Conservation (phyloP, 73 alveolate species). For the Effrenium voratum region DNA sequence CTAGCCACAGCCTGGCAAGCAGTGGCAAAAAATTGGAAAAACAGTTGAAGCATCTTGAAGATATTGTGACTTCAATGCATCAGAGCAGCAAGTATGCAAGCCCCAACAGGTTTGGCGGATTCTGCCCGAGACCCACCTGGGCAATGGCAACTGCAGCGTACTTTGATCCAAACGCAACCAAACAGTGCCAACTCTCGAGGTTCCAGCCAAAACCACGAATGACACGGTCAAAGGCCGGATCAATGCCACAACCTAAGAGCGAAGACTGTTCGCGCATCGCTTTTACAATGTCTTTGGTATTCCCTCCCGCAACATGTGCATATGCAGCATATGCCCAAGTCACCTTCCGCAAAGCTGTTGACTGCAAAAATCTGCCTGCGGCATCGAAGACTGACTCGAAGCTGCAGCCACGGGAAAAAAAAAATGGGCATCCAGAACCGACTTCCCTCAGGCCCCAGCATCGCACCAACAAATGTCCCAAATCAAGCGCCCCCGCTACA, state of each 20-base stretch:
- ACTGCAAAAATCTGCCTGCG: too few species aligned
- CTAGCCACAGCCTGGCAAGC: slow-evolving; percentile 22
- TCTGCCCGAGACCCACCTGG: slow-evolving; percentile 66
- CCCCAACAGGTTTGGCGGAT: slow-evolving; percentile 55
- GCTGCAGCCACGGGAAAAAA: too few species aligned
- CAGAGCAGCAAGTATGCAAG: slow-evolving; percentile 32
- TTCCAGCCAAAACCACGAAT: slow-evolving; percentile 15
- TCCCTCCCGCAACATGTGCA: too few species aligned
- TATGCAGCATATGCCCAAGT: too few species aligned
- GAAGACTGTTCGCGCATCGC: too few species aligned
- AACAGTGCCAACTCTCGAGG: neutral
- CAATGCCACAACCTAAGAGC: slow-evolving; percentile 75
- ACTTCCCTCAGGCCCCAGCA: too few species aligned
- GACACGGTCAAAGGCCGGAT: slow-evolving; percentile 47
- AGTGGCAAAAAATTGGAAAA: neutral
- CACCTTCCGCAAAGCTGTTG: too few species aligned
- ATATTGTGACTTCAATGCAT: neutral
- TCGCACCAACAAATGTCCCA: too few species aligned
- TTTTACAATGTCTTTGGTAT: too few species aligned
- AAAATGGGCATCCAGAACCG: too few species aligned
- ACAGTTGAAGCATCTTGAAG: neutral
- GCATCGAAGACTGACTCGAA: too few species aligned
- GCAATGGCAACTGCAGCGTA: neutral
- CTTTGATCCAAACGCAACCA: neutral
- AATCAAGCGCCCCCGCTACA: too few species aligned